A percentile compares a stretch with the other conserved stretches of the same genome.
Conservation (phyloP, 2,329 filamentous ascomycete species). For the Arthrobotrys megalospora region DNA sequence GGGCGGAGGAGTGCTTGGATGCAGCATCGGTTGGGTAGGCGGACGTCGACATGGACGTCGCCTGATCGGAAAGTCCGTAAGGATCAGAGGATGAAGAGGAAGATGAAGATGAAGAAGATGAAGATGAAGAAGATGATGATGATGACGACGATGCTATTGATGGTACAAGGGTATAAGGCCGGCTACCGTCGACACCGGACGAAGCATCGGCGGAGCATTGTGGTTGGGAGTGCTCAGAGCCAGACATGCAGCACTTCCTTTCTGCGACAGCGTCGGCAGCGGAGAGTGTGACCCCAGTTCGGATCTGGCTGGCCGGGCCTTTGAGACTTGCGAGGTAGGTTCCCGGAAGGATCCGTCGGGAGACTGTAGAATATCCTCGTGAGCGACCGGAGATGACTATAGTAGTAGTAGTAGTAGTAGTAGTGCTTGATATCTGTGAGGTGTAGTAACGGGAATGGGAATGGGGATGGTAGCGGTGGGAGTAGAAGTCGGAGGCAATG, state of each 20-base stretch:
- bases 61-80: constrained; percentile 16
- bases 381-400: no score
- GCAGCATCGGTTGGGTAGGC: constrained; percentile 15
- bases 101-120: constrained; percentile 8
- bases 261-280: constrained; percentile 42
- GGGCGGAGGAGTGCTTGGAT: constrained; percentile 29
- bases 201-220: constrained; percentile 61
- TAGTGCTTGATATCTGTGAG: no score
- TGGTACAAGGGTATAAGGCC: background rate
- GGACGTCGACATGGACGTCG: constrained; percentile 12
- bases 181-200: constrained; percentile 60
- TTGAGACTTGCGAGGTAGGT: background rate
- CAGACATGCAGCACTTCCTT: constrained; percentile 60
- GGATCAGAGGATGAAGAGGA: constrained; percentile 19
- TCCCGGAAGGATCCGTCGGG: background rate
- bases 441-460: background rate
- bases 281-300: constrained; percentile 15
- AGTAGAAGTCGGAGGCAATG: background rate
- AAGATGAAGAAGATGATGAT: background rate
- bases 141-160: background rate
- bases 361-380: background rate
- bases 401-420: no score
- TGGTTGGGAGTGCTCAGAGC: constrained; percentile 34
- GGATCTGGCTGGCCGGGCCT: background rate
- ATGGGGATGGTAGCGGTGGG: background rate